Percentiles rank a stretch among this genome's conserved stretches.
Conservation (phyloP, 805 yeast species). For the Candida mattraensis region DNA sequence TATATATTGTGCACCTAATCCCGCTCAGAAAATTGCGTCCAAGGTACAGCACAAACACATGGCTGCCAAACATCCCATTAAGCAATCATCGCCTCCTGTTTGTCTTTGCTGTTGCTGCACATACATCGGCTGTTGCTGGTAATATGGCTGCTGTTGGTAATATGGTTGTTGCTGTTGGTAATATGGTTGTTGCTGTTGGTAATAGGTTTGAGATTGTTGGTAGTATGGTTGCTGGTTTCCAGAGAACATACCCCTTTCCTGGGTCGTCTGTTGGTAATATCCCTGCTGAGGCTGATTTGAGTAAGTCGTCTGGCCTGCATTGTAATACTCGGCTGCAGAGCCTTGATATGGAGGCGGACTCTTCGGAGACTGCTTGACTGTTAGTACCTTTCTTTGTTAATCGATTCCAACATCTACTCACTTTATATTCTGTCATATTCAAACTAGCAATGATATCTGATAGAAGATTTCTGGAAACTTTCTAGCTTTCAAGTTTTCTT, state of each 20-base stretch:
- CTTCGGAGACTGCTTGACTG: constrained; percentile 8
- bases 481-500: too few relatives aligned
- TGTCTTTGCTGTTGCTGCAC: constrained; percentile 43
- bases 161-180: constrained; percentile 24
- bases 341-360: constrained; percentile 12
- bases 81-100: constrained; percentile 39
- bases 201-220: constrained; percentile 17
- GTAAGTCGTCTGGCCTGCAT: constrained; percentile 8
- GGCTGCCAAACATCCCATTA: constrained; percentile 54
- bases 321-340: constrained; percentile 17
- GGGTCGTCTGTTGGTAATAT: constrained; percentile 13
- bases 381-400: constrained; percentile 1
- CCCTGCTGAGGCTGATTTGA: constrained; percentile 8
- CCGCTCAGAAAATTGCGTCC: constrained; percentile 46
- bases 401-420: constrained; percentile 1
- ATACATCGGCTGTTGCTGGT: constrained; percentile 40
- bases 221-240: constrained; percentile 6
- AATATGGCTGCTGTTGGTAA: constrained; percentile 33
- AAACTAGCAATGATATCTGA: background rate
- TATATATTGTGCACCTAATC: background rate
- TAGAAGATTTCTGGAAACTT: too few relatives aligned
- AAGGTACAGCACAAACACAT: constrained; percentile 56
- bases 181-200: constrained; percentile 30
- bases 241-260: constrained; percentile 13
- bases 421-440: constrained; percentile 14